Evolutionary conservation across 2,329 filamentous ascomycete species (phyloP).

Genomic region (Trichoderma aggressivum): DNA sequence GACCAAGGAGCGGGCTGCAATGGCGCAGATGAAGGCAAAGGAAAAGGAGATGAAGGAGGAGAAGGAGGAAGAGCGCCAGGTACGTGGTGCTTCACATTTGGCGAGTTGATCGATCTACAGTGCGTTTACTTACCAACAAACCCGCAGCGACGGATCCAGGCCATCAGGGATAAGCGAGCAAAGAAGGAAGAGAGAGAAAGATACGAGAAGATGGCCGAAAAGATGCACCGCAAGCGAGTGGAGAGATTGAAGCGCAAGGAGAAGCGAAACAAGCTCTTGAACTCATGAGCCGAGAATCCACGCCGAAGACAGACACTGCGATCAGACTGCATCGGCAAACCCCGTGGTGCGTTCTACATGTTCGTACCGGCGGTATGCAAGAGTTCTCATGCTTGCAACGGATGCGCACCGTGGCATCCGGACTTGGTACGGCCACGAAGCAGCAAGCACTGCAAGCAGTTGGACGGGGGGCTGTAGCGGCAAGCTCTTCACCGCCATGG

Average conservation of each 20-base stretch:
- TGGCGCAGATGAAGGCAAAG: slow-evolving; percentile 79
- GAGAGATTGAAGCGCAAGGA: slow-evolving; percentile 92
- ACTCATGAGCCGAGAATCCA: slow-evolving; percentile 47
- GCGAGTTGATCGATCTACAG: background rate
- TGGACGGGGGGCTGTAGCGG: background rate
- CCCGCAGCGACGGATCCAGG: slow-evolving; percentile 66
- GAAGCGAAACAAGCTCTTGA: slow-evolving; percentile 86
- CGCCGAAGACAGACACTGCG: background rate
- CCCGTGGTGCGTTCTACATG: background rate
- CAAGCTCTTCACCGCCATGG: slow-evolving; percentile 16
- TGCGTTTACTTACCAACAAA: slow-evolving; percentile 4
- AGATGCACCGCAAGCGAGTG: slow-evolving; percentile 95
- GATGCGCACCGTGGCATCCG: background rate
- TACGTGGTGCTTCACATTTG: slow-evolving; percentile 36
- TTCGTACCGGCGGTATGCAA: background rate
- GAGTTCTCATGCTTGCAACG: background rate
- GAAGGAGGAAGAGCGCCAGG: slow-evolving; percentile 84
- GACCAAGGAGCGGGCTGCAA: slow-evolving; percentile 63
- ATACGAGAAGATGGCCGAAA: slow-evolving; percentile 91
- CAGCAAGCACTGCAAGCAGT: background rate
- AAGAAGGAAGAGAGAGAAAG: slow-evolving; percentile 91
- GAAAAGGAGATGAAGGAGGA: slow-evolving; percentile 96
- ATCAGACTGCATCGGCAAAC: background rate
- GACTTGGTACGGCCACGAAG: background rate
- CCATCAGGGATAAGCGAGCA: slow-evolving; percentile 78